Evolutionary conservation across 208 protist species (phyloP), one percentile per base, ranked within the genome.

Genomic region (Acanthamoeba healyi): DNA sequence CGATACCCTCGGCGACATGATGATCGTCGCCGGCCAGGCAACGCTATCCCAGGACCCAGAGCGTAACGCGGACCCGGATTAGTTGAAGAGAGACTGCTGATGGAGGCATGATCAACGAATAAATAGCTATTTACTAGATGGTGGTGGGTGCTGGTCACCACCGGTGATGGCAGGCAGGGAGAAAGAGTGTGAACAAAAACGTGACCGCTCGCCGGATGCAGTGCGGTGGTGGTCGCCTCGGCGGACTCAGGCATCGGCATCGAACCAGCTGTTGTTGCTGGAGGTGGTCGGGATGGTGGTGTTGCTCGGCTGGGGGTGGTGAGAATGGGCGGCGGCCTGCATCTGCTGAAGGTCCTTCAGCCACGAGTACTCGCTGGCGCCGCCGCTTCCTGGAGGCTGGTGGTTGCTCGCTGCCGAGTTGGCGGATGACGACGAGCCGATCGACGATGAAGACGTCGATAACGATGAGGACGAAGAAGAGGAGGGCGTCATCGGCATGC

Each of bases 331-430:
- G 1, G 67, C 32, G 34, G 70, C 12, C 36, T 32, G 61, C 0
- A 29, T 36, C 61, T 67, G 61, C 36, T 49, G 70, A 38, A 49
- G 70, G 3, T 46, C 70, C 32, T 81, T 81, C 9, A 81, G 70
- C 70, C 70, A 81, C 70, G 70, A 81, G 70, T 81, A 81, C 15
- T 81, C 38, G 70, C 38, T n/a, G n/a, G n/a, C 36, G 40, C 70
- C 70, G 22, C 61, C 61, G 61, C 61, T 67, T 15, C 61, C 61
- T 34, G 61, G 61, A 19, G 61, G 58, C 19, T 67, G 61, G 2
- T 67, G 61, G 29, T 67, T 14, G 49, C 22, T 56, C 12, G 54
- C 6, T 24, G 54, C 6, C 22, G 54, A 24, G 22, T 61, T 67
- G n/a, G 29, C 29, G 61, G 29, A 36, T 9, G 29, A 19, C 29